Base-by-base conservation (phyloP, 768 basidiomycete genomes). In the Multifurca ochricompacta region DNA sequence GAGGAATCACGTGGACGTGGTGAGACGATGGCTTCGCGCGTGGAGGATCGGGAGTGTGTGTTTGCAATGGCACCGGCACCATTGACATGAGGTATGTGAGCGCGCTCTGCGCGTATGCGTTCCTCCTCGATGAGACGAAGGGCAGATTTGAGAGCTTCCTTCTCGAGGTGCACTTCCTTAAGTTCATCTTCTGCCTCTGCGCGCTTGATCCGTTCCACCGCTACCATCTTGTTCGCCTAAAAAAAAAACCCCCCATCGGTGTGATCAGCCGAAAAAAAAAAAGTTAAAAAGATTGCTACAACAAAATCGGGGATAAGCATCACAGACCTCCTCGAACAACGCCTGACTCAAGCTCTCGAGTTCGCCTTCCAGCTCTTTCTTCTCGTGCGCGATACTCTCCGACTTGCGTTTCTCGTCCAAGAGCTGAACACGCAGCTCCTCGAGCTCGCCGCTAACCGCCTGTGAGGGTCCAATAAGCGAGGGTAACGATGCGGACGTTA, bases 171-270 rank as follows among this genome's bases (percentile, higher is more conserved):
- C 1, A 78, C 70, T 59, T 83, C 81, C 25, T 73, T 75, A 25
- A 91, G 72, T 63, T 90, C 80, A 56, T 87, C 85, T 64, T 88
- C 84, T 1, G 80, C 77, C 62, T 88, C 87, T 2, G 84, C 84
- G 25, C 80, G 77, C 62, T 75, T 78, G 59, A 80, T 81, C 13
- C 90, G 80, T 62, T 92, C 91, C 0, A 75, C 75, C 8, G 85
- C 78, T 3, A 92, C 90, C 90, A 93, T 92, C 60, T 85, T 88
- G 67, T 92, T 92, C 6, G 91, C 90, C 87, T 89, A 31, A n/a
- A n/a, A 37, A 7, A 23, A 25, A 42, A 25, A 51, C 18, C 28
- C 46, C 2, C 13, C 23, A 43, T 44, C 21, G 11, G 21, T 4
- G 4, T 7, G 13, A 18, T 55, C 42, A 55, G 42, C 27, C 30